phyloP scores from a whole-genome alignment of 2,329 filamentous ascomycete species.

The Leptoxyphium fumago region DNA sequence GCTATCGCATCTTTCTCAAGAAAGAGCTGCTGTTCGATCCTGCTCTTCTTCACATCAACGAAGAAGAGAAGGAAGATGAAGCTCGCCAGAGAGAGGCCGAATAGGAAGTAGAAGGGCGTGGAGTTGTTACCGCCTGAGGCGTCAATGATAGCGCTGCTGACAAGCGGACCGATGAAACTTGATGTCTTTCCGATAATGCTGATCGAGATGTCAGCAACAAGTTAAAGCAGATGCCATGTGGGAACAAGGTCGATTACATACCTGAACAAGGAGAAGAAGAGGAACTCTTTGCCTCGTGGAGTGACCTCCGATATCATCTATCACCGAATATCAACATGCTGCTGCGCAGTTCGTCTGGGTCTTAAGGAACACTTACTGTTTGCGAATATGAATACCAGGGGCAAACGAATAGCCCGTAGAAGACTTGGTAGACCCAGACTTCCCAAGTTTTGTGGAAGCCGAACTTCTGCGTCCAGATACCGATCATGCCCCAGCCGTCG shows the following conservation, averaged over 20 bases:
- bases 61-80: slow-evolving; percentile 39
- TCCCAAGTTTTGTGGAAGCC: slow-evolving; percentile 41
- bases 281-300: slow-evolving; percentile 51
- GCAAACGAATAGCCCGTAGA: slow-evolving; percentile 52
- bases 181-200: slow-evolving; percentile 53
- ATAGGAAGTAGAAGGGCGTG: slow-evolving; percentile 52
- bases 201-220: not conserved
- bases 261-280: slow-evolving; percentile 54
- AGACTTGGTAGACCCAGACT: slow-evolving; percentile 26
- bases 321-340: not conserved
- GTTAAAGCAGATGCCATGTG: not conserved
- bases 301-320: slow-evolving; percentile 54
- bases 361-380: slow-evolving; percentile 25
- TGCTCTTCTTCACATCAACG: slow-evolving; percentile 46
- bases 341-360: not conserved
- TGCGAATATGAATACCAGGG: slow-evolving; percentile 59
- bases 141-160: slow-evolving; percentile 56
- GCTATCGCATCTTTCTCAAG: slow-evolving; percentile 23
- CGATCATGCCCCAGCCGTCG: slow-evolving; percentile 45
- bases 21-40: slow-evolving; percentile 43
- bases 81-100: slow-evolving; percentile 42
- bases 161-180: slow-evolving; percentile 52
- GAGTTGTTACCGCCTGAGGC: slow-evolving; percentile 39
- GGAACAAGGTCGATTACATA: not conserved
- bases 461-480: slow-evolving; percentile 39